Evolutionary conservation across 257 asterid species (phyloP), one percentile per base, ranked within the genome.

Genomic region (Solanum okadae): DNA sequence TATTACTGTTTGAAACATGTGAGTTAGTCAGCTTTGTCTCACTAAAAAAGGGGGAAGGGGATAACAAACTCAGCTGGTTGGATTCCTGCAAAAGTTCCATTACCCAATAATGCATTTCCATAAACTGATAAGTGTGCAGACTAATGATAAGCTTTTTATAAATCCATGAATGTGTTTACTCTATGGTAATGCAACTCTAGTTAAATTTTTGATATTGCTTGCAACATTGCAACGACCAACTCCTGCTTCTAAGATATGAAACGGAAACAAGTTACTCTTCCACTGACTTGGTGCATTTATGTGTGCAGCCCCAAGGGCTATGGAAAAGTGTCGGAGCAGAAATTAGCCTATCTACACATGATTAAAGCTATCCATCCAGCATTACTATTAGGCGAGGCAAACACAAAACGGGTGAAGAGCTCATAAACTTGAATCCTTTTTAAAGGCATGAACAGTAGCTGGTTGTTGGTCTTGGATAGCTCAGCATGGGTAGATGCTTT

Each of bases 291-390:
- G 34, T 86, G 78, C 84, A 38, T 67, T 82, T 49, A 15, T 86
- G 7, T 88, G 49, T 87, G 90, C 91, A 92, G 94, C 94, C 88
- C 94, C 94, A 61, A 91, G 93, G 93, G 93, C 91, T 34, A 86
- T 79, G 52, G 93, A 92, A 56, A 92, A 92, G 76, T 76, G 89
- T 87, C 92, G 85, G 67, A 90, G 86, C 92, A 91, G 91, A 87
- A 91, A 88, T n/a, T 92, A 92, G 86, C 31, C 29, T 15, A 27
- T 88, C 84, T 87, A 79, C 72, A 16, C 89, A 87, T 56, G 94
- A 76, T 86, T 77, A 83, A 87, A 88, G 92, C 90, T 87, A 77
- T 75, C 92, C 86, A 86, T 71, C 77, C 77, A 83, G 85, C 85
- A 68, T 31, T 46, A 67, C 75, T 6, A 16, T 68, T 49, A 12